Base-by-base conservation (phyloP, 345 rosid genomes). In the Acer campestre region DNA sequence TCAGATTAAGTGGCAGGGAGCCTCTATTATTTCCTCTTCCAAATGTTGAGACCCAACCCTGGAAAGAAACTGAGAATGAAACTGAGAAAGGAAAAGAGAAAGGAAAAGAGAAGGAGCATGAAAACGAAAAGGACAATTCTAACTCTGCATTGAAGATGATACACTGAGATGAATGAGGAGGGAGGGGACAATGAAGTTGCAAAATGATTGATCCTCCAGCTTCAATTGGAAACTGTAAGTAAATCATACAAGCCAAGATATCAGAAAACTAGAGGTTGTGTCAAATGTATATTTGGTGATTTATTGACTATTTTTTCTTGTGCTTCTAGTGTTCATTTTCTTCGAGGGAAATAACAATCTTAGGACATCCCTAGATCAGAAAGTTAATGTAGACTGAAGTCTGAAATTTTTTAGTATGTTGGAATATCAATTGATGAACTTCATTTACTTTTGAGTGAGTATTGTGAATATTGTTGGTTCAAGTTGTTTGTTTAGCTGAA, bases 1-100 rank as follows among this genome's bases (percentile, higher is more conserved):
- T 79, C 90, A n/a, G 89, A 77, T 80, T 92, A 67, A 94, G 98
- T 71, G 97, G 94, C 46, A 84, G 48, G 64, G 99, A 96, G 63
- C 89, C 90, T 2, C 13, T 4, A 9, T 46, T 46, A 2, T 46
- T 46, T 46, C 49, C 49, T 31, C 58, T 76, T 16, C 81, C 86
- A 40, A 80, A 78, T 79, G 70, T 46, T 53, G 91, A 82, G 77
- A 68, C 67, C 61, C 83, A 79, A 25, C 80, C 79, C 63, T 84
- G 74, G 42, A 83, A 78, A 74, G 90, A 73, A 75, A 77, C 38
- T 8, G 82, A 71, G 48, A 83, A 78, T 72, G 90, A 73, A 73
- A 77, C 38, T 8, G 82, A 71, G 48, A 75, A 67, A 53, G 88
- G 62, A 38, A 86, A 81, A 22, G 92, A 76, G 67, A 80, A 67